These are phyloP conservation scores for Schizothecium vesticola DNA, from an alignment of 495 filamentous ascomycete genomes.

Conservation along the genomic window DNA sequence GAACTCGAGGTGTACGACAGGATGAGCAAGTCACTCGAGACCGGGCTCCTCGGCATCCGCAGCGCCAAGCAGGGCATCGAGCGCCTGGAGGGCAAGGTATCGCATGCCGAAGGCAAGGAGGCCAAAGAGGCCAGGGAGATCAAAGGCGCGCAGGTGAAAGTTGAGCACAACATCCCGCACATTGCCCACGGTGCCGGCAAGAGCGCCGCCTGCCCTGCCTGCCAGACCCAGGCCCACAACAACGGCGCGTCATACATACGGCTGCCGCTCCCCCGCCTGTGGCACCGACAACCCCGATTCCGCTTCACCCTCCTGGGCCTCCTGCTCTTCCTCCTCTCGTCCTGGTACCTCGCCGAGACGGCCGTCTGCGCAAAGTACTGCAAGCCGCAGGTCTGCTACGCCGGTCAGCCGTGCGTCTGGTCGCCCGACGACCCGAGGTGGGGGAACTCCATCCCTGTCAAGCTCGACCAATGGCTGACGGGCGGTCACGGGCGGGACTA, in stretches of 20 bases:
- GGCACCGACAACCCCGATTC: conserved; percentile 39
- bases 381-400: conserved; percentile 47
- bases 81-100: conserved; percentile 57
- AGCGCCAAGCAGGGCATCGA: conserved; percentile 62
- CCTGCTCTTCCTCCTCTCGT: conserved; percentile 38
- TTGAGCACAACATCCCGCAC: background rate
- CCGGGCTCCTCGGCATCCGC: conserved; percentile 56
- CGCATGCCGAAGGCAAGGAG: conserved; percentile 32
- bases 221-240: background rate
- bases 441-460: conserved; percentile 49
- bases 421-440: conserved; percentile 47
- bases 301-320: conserved; percentile 56
- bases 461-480: conserved; percentile 50
- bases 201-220: conserved; percentile 9
- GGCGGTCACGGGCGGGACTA: conserved; percentile 37
- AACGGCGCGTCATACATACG: conserved; percentile 27
- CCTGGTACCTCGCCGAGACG: conserved; percentile 57
- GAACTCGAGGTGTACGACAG: conserved; percentile 51
- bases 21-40: conserved; percentile 55
- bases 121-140: background rate
- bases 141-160: background rate
- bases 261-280: conserved; percentile 57
- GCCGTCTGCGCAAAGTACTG: conserved; percentile 58
- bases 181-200: conserved; percentile 1
- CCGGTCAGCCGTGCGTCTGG: conserved; percentile 43